Base-by-base conservation (phyloP, 768 basidiomycete genomes). In the Austroboletus eburneus region DNA sequence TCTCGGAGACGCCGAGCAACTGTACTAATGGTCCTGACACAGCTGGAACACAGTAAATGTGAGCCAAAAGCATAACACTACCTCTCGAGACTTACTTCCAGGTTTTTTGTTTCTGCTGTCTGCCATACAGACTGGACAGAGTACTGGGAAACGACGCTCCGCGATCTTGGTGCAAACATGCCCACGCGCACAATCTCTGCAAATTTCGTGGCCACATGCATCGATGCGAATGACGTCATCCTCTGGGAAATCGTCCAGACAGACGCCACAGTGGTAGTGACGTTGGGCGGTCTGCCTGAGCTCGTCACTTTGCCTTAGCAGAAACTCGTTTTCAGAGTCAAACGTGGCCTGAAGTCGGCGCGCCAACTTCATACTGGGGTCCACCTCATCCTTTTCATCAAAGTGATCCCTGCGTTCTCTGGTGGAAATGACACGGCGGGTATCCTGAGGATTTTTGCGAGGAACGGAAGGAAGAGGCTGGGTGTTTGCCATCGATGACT, bases 121-220 rank as follows among this genome's bases (percentile, higher is more conserved):
- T 16, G 72, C 67, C 20, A 64, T 61, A 48, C 84, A 85, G 12
- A 73, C 58, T 0, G 83, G 84, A 55, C 83, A 85, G 17, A 75
- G 59, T 9, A 85, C 76, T 1, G 83, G 83, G 43, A 74, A 83
- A 13, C 71, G 72, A 48, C 70, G 71, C 34, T 80, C 77, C n/a
- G 68, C 65, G 23, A 85, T 69, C 58, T 75, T 75, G 16, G 71
- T 57, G n/a, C 50, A 53, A 13, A 77, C 66, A 47, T 80, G 73
- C 4, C 58, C 54, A 21, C 59, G 65, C 8, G 78, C 52, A 49
- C 84, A 85, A 6, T 68, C 65, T 39, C 76, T 72, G 59, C 84
- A 85, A 50, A 80, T 75, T 4, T 58, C 51, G 55, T 85, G 81
- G 14, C 57, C 58, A 45, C 83, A 85, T 2, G 22, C 55, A 5